Conservation (phyloP, 495 filamentous ascomycete species). For the Podospora conica region DNA sequence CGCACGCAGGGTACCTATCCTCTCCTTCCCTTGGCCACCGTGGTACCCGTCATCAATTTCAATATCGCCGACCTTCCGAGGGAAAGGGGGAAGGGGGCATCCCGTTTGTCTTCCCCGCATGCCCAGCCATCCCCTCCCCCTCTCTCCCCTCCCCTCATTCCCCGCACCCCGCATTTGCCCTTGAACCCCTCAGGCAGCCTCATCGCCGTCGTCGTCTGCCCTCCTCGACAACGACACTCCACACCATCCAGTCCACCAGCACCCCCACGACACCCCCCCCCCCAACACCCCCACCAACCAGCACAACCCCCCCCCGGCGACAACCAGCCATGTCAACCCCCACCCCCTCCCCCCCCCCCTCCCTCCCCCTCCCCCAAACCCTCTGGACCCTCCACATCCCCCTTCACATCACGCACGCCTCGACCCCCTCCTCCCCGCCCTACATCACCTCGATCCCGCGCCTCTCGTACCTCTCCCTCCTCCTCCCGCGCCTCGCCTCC, state of each 20-base stretch:
- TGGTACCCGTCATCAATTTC: not conserved
- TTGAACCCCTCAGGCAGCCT: not conserved
- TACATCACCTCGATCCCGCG: constrained; percentile 56
- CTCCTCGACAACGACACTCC: not conserved
- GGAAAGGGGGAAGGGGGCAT: no score
- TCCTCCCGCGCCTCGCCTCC: constrained; percentile 68
- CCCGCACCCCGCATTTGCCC: not conserved
- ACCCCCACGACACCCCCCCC: not conserved
- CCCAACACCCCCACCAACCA: not conserved
- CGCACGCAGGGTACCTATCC: not conserved
- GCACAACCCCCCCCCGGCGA: not conserved
- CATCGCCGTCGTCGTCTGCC: not conserved
- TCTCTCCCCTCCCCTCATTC: not conserved
- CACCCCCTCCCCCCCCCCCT: no score
- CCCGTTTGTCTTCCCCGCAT: not conserved
- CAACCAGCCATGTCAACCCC: constrained; percentile 5
- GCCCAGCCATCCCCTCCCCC: not conserved
- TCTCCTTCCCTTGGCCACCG: not conserved
- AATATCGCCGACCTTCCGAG: not conserved
- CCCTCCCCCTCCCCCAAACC: constrained; percentile 30
- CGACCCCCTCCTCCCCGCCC: constrained; percentile 26
- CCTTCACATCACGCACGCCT: constrained; percentile 45
- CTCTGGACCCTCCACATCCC: constrained; percentile 48
- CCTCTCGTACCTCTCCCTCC: constrained; percentile 65
- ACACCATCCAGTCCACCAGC: not conserved